These are phyloP conservation scores for Trichoderma koningii DNA, from an alignment of 2,329 filamentous ascomycete species.

Conservation along the genomic window DNA sequence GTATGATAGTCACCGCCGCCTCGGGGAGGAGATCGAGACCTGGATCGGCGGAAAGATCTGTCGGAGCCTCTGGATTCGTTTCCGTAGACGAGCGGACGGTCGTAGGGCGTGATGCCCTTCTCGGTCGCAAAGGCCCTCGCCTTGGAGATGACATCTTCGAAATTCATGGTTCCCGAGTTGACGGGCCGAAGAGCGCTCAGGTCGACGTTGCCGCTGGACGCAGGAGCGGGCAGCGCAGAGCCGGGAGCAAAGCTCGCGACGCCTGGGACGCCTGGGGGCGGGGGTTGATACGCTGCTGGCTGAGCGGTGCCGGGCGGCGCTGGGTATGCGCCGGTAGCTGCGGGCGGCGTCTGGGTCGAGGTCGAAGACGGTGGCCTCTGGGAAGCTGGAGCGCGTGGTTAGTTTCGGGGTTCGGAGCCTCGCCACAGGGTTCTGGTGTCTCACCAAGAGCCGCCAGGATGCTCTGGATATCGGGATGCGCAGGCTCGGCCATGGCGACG, in stretches of 20 bases:
- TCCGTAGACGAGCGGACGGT: constrained; percentile 54
- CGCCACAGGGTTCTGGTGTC: constrained; percentile 29
- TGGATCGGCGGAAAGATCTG: constrained; percentile 63
- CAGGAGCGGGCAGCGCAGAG: constrained; percentile 63
- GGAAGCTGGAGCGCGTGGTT: constrained; percentile 40
- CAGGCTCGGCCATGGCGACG: constrained; percentile 40
- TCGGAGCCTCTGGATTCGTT: constrained; percentile 41
- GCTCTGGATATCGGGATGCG: constrained; percentile 47
- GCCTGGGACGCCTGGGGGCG: constrained; percentile 37
- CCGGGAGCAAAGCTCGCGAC: constrained; percentile 43
- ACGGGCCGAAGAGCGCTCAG: constrained; percentile 77
- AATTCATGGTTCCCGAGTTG: constrained; percentile 78
- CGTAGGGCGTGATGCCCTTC: constrained; percentile 68
- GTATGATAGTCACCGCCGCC: constrained; percentile 60
- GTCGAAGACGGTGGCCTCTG: constrained; percentile 48
- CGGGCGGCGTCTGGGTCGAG: constrained; percentile 47
- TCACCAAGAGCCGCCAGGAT: constrained; percentile 54
- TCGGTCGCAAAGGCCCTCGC: constrained; percentile 80
- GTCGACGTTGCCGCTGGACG: constrained; percentile 75
- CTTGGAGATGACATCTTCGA: constrained; percentile 81
- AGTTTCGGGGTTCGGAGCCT: neutral
- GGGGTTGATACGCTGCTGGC: constrained; percentile 42
- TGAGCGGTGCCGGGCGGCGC: constrained; percentile 43
- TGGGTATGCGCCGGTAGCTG: constrained; percentile 43
- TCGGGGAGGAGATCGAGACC: constrained; percentile 74